Evolutionary conservation across 352 stramenopile genomes (phyloP), one percentile per base, ranked within the genome.

Genomic region (Phytophthora brassicae): DNA sequence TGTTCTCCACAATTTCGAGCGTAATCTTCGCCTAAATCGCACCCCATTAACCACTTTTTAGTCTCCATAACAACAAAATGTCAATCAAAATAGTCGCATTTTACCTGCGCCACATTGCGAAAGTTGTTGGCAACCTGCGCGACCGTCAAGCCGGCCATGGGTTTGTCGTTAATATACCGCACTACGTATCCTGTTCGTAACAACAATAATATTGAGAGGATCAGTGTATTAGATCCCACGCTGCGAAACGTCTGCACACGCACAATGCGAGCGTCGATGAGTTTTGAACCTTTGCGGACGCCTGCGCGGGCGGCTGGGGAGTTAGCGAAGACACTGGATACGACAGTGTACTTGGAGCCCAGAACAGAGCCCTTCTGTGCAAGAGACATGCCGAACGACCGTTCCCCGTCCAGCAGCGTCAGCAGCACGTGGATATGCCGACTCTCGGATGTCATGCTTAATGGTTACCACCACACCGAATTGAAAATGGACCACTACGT

Each of bases 331-430:
- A 91, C 69, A 46, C 68, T 85, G 31, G 77, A 83, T 17, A 89
- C 76, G 19, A 79, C 64, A 3, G 77, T 79, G 24, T 66, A 86
- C 35, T 76, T 68, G 3, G 49, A 14, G 0, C 66, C 48, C 14
- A 72, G 16, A 0, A 66, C 22, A 2, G 42, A 43, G 0, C 45
- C 56, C 24, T 65, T 66, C 51, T 84, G 74, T 28, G 78, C 76
- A 11, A 91, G 64, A 41, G 78, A 86, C 76, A 92, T 89, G 43
- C 83, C 83, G 42, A 92, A 92, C 14, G 78, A 88, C 4, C 66
- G 61, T 45, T 92, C 83, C 35, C 68, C 62, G 14, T 63, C n/a
- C 9, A 55, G 54, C 55, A 88, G 81, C n/a, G 42, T 56, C 41
- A 88, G 66, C n/a, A 71, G 50, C n/a, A 84, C 55, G 3, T 70